A percentile compares a stretch with the other conserved stretches of the same genome.
Evolutionary conservation across 768 basidiomycete genomes (phyloP).

Genomic region (Mycena vulgaris): DNA sequence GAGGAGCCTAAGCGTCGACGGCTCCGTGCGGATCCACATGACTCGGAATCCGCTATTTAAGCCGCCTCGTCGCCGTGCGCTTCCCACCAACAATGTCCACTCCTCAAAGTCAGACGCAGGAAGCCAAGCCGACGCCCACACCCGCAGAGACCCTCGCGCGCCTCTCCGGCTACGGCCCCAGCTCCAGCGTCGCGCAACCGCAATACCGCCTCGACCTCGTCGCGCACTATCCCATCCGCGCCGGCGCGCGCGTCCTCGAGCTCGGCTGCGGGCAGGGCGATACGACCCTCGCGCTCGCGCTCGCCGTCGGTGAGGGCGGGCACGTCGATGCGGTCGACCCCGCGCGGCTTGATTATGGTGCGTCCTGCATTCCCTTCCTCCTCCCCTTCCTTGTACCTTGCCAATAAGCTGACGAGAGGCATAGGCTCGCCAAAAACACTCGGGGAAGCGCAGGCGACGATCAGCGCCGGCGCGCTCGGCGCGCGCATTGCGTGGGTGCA

Average conservation of each 20-base stretch:
- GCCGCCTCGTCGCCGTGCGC: too few relatives aligned
- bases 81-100: too few relatives aligned
- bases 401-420: too few relatives aligned
- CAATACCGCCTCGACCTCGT: conserved; percentile 54
- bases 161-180: conserved; percentile 37
- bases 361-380: neutral
- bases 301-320: conserved; percentile 51
- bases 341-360: conserved; percentile 54
- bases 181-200: conserved; percentile 33
- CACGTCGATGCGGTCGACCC: conserved; percentile 59
- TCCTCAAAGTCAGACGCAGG: too few relatives aligned
- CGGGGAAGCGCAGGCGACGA: conserved; percentile 52
- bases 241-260: conserved; percentile 52
- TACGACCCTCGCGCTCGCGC: conserved; percentile 54
- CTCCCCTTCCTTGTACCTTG: too few relatives aligned
- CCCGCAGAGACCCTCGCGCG: conserved; percentile 30
- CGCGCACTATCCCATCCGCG: conserved; percentile 45
- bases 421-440: conserved; percentile 55
- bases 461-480: conserved; percentile 49
- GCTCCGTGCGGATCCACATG: too few relatives aligned
- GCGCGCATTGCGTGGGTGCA: conserved; percentile 53
- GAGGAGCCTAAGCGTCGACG: too few relatives aligned
- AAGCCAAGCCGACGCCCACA: too few relatives aligned
- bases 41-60: too few relatives aligned
- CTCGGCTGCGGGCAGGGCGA: conserved; percentile 61